Conservation (phyloP, 306 rosid genomes). For the Dalbergia cochinchinensis region DNA sequence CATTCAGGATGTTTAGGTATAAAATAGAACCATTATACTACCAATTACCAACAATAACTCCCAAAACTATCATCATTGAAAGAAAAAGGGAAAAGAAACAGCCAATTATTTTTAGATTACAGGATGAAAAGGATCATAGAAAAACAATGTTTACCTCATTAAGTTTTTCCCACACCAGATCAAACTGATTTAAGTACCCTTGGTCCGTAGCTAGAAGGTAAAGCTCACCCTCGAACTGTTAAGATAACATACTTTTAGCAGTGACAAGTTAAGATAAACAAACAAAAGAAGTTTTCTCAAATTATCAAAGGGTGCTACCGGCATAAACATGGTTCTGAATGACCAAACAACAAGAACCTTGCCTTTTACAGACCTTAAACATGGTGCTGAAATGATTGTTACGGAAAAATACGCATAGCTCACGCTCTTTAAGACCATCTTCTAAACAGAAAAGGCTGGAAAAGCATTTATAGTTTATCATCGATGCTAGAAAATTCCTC, state of each 20-base stretch:
- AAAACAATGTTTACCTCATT: constrained; percentile 73
- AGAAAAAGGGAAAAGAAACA: neutral
- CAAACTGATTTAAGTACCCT: constrained; percentile 96
- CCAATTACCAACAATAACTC: constrained; percentile 1
- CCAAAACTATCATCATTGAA: constrained; percentile 28
- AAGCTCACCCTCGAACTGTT: constrained; percentile 82
- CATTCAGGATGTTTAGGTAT: constrained; percentile 19
- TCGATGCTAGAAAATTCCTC: neutral
- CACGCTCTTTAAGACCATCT: constrained; percentile 95
- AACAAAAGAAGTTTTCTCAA: constrained; percentile 22
- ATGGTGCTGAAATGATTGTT: constrained; percentile 99
- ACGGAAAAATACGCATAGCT: constrained; percentile 95
- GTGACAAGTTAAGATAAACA: neutral
- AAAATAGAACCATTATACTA: neutral
- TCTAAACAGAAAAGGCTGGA: constrained; percentile 94
- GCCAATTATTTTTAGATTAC: no score
- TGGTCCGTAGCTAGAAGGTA: constrained; percentile 99
- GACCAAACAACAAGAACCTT: constrained; percentile 6
- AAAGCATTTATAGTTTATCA: constrained; percentile 40
- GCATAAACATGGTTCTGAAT: neutral
- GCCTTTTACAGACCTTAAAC: constrained; percentile 84
- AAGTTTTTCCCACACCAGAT: constrained; percentile 98
- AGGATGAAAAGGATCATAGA: constrained; percentile 12
- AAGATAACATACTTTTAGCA: constrained; percentile 27
- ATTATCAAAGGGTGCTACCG: constrained; percentile 12